Evolutionary conservation across 306 rosid species (phyloP).

Genomic region (Crotalaria pallida): DNA sequence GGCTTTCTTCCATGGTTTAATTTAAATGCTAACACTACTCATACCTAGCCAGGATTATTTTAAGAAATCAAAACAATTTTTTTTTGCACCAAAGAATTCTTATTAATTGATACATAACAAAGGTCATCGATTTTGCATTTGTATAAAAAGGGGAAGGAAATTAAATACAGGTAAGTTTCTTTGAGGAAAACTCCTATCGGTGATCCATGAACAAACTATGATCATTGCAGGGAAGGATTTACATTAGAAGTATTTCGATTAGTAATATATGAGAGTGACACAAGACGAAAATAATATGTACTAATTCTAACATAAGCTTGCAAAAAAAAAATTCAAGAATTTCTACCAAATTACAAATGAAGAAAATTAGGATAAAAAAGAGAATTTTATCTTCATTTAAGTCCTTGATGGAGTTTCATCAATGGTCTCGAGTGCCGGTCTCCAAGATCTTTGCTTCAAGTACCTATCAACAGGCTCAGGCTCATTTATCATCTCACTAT

Average conservation of each 20-base stretch:
- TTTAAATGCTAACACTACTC: background rate
- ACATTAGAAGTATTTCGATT: conserved; percentile 1
- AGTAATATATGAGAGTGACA: background rate
- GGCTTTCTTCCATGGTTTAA: background rate
- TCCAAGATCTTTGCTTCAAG: conserved; percentile 84
- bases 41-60: background rate
- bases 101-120: too few species aligned
- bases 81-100: too few species aligned
- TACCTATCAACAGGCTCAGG: conserved; percentile 36
- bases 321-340: conserved; percentile 21
- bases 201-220: background rate
- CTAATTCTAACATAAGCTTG: conserved; percentile 17
- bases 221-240: conserved; percentile 5
- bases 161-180: background rate
- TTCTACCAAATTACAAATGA: conserved; percentile 7
- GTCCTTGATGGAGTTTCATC: conserved; percentile 47
- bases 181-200: background rate
- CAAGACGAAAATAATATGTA: background rate
- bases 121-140: too few species aligned
- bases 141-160: too few species aligned
- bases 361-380: background rate
- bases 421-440: conserved; percentile 81
- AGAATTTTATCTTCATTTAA: background rate
- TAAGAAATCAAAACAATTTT: background rate
- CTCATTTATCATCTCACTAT: background rate